Conservation (phyloP, 495 filamentous ascomycete genomes). For the Recurvomyces mirabilis region DNA sequence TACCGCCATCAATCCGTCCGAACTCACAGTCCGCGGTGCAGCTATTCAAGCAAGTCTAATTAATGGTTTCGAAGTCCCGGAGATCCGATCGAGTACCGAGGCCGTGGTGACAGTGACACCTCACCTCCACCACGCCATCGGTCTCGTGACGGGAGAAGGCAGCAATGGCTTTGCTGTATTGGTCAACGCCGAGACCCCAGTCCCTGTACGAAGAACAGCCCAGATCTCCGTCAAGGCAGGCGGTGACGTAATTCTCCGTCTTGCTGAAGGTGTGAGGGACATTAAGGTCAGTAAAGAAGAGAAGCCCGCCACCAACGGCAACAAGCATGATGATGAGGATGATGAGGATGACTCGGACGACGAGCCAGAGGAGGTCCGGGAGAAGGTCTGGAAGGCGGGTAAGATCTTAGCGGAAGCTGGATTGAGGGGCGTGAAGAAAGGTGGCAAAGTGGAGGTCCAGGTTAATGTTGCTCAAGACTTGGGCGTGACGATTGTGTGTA, state of each 20-base stretch:
- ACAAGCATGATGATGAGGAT: slow-evolving; percentile 47
- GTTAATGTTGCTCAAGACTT: slow-evolving; percentile 74
- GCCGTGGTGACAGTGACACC: slow-evolving; percentile 88
- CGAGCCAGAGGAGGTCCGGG: slow-evolving; percentile 73
- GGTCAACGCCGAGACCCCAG: slow-evolving; percentile 72
- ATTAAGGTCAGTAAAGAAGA: slow-evolving; percentile 86
- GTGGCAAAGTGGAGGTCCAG: slow-evolving; percentile 82
- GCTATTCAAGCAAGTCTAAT: slow-evolving; percentile 91
- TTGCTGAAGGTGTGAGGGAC: slow-evolving; percentile 74
- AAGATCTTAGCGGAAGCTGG: slow-evolving; percentile 76
- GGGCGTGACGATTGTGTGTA: slow-evolving; percentile 61
- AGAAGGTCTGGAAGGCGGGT: slow-evolving; percentile 87
- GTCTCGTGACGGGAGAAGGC: slow-evolving; percentile 68
- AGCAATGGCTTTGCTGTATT: slow-evolving; percentile 62
- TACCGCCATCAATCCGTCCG: slow-evolving; percentile 82
- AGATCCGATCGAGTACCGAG: slow-evolving; percentile 93
- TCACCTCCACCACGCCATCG: slow-evolving; percentile 78
- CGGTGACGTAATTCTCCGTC: slow-evolving; percentile 73
- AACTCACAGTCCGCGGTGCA: slow-evolving; percentile 78
- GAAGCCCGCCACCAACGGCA: slow-evolving; percentile 54
- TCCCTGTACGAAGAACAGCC: slow-evolving; percentile 73
- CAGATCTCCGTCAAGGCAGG: slow-evolving; percentile 62
- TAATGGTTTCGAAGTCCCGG: slow-evolving; percentile 79
- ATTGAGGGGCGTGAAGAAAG: slow-evolving; percentile 72
- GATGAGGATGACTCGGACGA: slow-evolving; percentile 60